phyloP scores from a whole-genome alignment of 768 basidiomycete species.

The Russula ochroleuca region DNA sequence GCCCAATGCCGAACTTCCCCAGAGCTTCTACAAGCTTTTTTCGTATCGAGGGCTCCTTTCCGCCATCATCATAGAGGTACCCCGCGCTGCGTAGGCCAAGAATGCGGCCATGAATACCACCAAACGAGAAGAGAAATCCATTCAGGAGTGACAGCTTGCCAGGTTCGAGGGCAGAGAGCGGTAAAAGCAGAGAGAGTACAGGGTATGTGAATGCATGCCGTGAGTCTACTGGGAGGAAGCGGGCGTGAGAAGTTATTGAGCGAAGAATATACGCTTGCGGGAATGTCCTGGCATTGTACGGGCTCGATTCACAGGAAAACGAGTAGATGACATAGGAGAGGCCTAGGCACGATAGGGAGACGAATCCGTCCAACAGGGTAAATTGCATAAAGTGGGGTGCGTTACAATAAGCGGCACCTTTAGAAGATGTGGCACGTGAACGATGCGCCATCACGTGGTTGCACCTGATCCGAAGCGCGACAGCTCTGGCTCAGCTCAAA shows the following conservation, averaged over 20 bases:
- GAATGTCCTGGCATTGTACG: conserved; percentile 45
- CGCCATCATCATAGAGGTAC: conserved; percentile 28
- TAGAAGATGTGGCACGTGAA: conserved; percentile 10
- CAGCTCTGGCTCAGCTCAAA: neutral
- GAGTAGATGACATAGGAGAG: conserved; percentile 10
- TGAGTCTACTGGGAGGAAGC: neutral
- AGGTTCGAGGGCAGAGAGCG: conserved; percentile 50
- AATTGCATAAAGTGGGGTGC: neutral
- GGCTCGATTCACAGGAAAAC: neutral
- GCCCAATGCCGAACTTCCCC: conserved; percentile 31
- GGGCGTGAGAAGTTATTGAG: neutral
- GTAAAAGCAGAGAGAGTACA: conserved; percentile 43
- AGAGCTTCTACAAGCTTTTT: conserved; percentile 42
- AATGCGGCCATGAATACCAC: conserved; percentile 42
- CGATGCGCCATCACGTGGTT: conserved; percentile 3
- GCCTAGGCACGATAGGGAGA: neutral
- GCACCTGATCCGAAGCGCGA: neutral
- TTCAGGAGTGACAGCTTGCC: conserved; percentile 43
- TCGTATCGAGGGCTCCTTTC: conserved; percentile 34
- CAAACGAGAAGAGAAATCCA: conserved; percentile 56
- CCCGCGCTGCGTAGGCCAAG: conserved; percentile 41
- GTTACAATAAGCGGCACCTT: neutral
- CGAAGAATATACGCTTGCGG: conserved; percentile 7
- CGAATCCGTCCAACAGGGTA: neutral
- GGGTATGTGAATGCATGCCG: conserved; percentile 3